These are phyloP conservation scores for Chaetomiaceae sp. DNA, from an alignment of 2,329 filamentous ascomycete species.

Conservation along the genomic window DNA sequence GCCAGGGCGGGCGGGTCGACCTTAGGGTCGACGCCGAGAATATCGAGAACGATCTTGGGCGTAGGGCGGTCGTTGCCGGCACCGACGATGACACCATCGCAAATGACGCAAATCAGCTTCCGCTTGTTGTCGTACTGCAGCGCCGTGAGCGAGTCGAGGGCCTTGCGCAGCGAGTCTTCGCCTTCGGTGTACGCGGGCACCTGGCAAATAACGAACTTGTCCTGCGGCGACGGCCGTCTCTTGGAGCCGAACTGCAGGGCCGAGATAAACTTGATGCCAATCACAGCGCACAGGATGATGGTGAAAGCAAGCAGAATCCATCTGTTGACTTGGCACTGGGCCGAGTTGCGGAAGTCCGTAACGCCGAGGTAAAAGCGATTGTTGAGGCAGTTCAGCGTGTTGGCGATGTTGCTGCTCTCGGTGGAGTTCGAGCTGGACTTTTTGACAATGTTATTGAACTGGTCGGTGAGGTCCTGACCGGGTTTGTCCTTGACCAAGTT, in stretches of 20 bases:
- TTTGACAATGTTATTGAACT: slow-evolving; percentile 52
- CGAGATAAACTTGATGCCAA: slow-evolving; percentile 94
- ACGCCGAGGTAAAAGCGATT: slow-evolving; percentile 93
- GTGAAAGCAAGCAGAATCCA: slow-evolving; percentile 73
- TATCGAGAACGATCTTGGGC: slow-evolving; percentile 91
- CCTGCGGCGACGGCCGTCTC: slow-evolving; percentile 88
- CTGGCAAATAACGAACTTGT: slow-evolving; percentile 98
- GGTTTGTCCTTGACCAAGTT: slow-evolving; percentile 67
- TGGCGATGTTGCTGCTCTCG: slow-evolving; percentile 44
- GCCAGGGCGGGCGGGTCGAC: slow-evolving; percentile 95
- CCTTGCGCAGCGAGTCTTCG: slow-evolving; percentile 92
- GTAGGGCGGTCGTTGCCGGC: slow-evolving; percentile 96
- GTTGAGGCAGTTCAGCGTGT: slow-evolving; percentile 88
- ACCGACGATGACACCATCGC: slow-evolving; percentile 99
- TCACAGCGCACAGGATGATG: slow-evolving; percentile 87
- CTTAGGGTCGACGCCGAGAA: slow-evolving; percentile 87
- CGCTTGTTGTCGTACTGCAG: slow-evolving; percentile 99
- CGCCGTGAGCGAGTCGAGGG: slow-evolving; percentile 89
- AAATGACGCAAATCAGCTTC: slow-evolving; percentile 86
- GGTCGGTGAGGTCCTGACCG: slow-evolving; percentile 67
- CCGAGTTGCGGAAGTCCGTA: slow-evolving; percentile 82
- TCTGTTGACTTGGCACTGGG: slow-evolving; percentile 82
- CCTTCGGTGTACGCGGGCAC: slow-evolving; percentile 98
- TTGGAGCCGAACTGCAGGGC: slow-evolving; percentile 90
- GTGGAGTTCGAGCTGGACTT: slow-evolving; percentile 46